A percentile compares a stretch with the other conserved stretches of the same genome.
Conservation (phyloP, 352 stramenopile genomes). For the Peronospora destructor region DNA sequence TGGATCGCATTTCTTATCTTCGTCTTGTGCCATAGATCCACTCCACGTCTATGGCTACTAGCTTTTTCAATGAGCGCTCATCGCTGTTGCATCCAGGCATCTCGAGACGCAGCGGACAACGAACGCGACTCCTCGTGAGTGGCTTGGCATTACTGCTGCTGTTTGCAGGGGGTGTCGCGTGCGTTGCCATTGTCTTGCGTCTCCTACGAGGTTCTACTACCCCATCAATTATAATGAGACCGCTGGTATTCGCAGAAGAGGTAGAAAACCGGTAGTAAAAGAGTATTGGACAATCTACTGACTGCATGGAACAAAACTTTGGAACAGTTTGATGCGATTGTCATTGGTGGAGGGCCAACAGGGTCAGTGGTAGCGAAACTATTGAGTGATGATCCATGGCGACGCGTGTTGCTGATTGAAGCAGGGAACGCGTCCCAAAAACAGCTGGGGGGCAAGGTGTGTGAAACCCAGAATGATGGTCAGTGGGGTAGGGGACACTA, state of each 20-base stretch:
- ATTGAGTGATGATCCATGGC: slow-evolving; percentile 46
- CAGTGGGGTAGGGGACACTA: not conserved
- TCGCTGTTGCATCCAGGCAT: slow-evolving; percentile 12
- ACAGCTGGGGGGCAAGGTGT: slow-evolving; percentile 47
- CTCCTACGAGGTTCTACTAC: slow-evolving; percentile 1
- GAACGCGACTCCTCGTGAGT: slow-evolving; percentile 13
- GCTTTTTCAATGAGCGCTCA: slow-evolving; percentile 11
- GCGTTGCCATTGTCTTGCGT: slow-evolving; percentile 15
- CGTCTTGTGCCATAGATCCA: not conserved
- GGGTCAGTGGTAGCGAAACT: slow-evolving; percentile 48
- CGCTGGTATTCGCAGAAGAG: slow-evolving; percentile 22
- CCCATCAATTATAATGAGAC: slow-evolving; percentile 1
- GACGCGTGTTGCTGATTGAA: slow-evolving; percentile 61
- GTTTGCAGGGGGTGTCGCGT: slow-evolving; percentile 8
- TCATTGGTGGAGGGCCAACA: slow-evolving; percentile 54
- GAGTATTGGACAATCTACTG: not conserved
- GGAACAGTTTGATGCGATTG: slow-evolving; percentile 50
- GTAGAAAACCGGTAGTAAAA: slow-evolving; percentile 8
- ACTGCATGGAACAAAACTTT: not conserved
- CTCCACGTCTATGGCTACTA: slow-evolving; percentile 2
- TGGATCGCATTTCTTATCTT: slow-evolving; percentile 4
- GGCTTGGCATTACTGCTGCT: slow-evolving; percentile 17
- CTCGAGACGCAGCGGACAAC: slow-evolving; percentile 4
- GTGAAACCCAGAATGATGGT: not conserved
- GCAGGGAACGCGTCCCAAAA: slow-evolving; percentile 49